phyloP scores from a whole-genome alignment of 1,284 basidiomycete genomes.

The Hortiboletus rubellus region DNA sequence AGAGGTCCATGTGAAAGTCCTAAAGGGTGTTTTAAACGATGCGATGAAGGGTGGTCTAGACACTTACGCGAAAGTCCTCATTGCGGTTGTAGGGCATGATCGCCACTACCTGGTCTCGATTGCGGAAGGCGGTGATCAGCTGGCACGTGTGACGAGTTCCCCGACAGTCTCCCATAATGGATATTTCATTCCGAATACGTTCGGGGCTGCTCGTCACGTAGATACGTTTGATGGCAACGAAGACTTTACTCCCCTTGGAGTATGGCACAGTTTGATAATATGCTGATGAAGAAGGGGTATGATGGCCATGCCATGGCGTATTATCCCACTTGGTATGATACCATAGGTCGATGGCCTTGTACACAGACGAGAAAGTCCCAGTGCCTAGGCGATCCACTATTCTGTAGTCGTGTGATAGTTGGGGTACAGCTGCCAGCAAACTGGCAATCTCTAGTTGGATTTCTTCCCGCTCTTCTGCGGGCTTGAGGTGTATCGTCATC shows the following conservation, averaged over 20 bases:
- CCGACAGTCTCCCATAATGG: conserved; percentile 86
- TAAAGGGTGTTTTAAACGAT: conserved; percentile 32
- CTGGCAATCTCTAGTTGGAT: conserved; percentile 77
- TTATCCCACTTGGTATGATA: conserved; percentile 84
- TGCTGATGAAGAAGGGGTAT: conserved; percentile 59
- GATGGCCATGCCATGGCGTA: conserved; percentile 70
- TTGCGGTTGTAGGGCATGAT: conserved; percentile 95
- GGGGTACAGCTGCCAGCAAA: conserved; percentile 60
- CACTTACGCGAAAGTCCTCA: conserved; percentile 86
- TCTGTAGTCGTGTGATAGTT: conserved; percentile 69
- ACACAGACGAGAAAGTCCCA: conserved; percentile 98
- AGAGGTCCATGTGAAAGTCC: conserved; percentile 75
- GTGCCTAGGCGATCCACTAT: conserved; percentile 93
- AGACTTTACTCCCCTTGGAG: conserved; percentile 54
- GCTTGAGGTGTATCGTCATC: conserved; percentile 52
- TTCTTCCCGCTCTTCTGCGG: conserved; percentile 70
- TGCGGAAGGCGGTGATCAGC: conserved; percentile 91
- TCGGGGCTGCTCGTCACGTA: conserved; percentile 95
- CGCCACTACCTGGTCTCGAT: conserved; percentile 91
- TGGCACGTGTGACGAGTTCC: conserved; percentile 86
- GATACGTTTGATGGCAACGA: conserved; percentile 96
- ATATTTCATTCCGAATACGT: conserved; percentile 91
- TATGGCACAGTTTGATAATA: conserved; percentile 55
- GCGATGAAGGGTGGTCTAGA: neutral
- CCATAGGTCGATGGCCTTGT: conserved; percentile 88